A percentile compares a stretch with the other conserved stretches of the same genome.
Evolutionary conservation across 352 stramenopile genomes (phyloP).

Genomic region (Pythium utonaiense): DNA sequence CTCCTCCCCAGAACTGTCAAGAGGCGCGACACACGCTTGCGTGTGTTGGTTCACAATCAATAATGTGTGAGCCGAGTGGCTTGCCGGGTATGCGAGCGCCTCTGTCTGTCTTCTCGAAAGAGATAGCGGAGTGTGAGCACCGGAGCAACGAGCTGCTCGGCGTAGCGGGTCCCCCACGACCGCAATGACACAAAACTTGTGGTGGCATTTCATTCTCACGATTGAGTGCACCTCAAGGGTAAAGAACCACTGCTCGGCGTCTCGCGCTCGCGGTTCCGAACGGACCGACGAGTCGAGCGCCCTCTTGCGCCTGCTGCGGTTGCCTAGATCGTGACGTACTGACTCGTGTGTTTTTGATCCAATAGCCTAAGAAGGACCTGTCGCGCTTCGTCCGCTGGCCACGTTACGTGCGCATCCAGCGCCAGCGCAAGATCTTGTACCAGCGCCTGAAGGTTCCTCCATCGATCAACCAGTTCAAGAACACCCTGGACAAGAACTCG

Average conservation of each 20-base stretch:
- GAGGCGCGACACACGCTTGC: background rate
- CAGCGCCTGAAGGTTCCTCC: slow-evolving; percentile 99
- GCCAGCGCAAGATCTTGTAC: slow-evolving; percentile 98
- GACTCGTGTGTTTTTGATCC: slow-evolving; percentile 5
- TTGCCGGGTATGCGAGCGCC: background rate
- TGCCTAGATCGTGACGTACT: background rate
- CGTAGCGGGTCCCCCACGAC: slow-evolving; percentile 88
- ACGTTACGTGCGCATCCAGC: slow-evolving; percentile 98
- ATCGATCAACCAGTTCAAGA: slow-evolving; percentile 98
- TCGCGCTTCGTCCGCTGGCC: slow-evolving; percentile 99
- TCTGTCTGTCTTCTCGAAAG: too few species aligned
- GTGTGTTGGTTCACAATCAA: slow-evolving; percentile 19
- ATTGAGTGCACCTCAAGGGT: slow-evolving; percentile 69
- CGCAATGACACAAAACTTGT: slow-evolving; percentile 92
- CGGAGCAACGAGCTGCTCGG: slow-evolving; percentile 12
- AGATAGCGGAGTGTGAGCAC: background rate
- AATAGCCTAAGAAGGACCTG: slow-evolving; percentile 94
- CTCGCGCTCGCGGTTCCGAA: background rate
- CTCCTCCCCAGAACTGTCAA: background rate
- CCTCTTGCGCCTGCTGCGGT: background rate
- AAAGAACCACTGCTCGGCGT: slow-evolving; percentile 44
- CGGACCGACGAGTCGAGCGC: background rate
- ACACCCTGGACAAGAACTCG: slow-evolving; percentile 98
- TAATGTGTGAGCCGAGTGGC: slow-evolving; percentile 23
- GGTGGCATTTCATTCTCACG: slow-evolving; percentile 49